phyloP scores from a whole-genome alignment of 805 yeast genomes.

The Kodamaea neixiangensis region DNA sequence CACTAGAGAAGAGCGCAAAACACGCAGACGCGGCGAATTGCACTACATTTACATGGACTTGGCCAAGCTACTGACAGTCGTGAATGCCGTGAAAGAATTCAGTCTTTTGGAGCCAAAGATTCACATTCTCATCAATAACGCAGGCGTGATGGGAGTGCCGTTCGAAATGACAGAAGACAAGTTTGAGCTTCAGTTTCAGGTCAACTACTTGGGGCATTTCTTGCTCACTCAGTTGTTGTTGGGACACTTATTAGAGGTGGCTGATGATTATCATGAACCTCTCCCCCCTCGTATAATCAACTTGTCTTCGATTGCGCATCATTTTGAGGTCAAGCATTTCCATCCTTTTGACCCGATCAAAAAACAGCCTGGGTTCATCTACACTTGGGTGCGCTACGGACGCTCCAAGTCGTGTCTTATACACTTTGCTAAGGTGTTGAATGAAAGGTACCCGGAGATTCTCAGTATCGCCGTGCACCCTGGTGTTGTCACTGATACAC shows the following conservation, averaged over 20 bases:
- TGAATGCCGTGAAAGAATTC: slow-evolving; percentile 28
- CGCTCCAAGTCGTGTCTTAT: slow-evolving; percentile 35
- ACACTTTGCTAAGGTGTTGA: slow-evolving; percentile 31
- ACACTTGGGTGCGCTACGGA: slow-evolving; percentile 38
- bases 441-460: slow-evolving; percentile 30
- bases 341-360: slow-evolving; percentile 27
- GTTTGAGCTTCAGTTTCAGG: slow-evolving; percentile 44
- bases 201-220: slow-evolving; percentile 37
- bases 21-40: slow-evolving; percentile 47
- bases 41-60: slow-evolving; percentile 58
- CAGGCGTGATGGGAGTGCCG: slow-evolving; percentile 45
- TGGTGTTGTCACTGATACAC: slow-evolving; percentile 38
- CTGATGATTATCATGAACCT: slow-evolving; percentile 12
- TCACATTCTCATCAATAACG: slow-evolving; percentile 40
- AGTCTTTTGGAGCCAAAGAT: slow-evolving; percentile 25
- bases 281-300: slow-evolving; percentile 32
- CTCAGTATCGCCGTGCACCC: slow-evolving; percentile 40
- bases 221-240: slow-evolving; percentile 32
- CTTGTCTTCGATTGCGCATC: slow-evolving; percentile 38
- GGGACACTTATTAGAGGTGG: slow-evolving; percentile 26
- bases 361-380: slow-evolving; percentile 25
- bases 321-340: slow-evolving; percentile 22
- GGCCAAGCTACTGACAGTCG: slow-evolving; percentile 34
- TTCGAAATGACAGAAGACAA: slow-evolving; percentile 36
- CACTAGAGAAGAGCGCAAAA: slow-evolving; percentile 5